Evolutionary conservation across 768 basidiomycete genomes (phyloP), one percentile per base, ranked within the genome.

Genomic region (Boletellus emodensis): DNA sequence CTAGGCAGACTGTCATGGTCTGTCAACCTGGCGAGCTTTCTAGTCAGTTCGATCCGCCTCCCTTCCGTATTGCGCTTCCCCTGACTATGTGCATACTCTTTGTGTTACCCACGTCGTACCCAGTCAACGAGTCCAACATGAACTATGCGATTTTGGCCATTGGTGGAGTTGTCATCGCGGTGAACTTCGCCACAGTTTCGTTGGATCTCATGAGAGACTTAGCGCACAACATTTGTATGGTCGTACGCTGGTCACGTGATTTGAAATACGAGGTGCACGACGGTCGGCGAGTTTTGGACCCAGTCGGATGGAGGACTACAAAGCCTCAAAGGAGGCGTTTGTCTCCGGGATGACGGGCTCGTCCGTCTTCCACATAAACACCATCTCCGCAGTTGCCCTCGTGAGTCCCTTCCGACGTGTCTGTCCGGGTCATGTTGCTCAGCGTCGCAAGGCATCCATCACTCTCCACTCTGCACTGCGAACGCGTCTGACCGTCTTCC

Each of bases 291-390:
- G 28, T 2, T 24, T 30, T 5, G 30, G 30, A 30, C 11, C 6
- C 39, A n/a, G 13, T 13, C 42, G 47, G 14, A 42, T 35, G 20
- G 52, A 20, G 20, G 52, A 20, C 40, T 94, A 94, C 77, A 93
- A 90, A 66, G 57, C 74, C 8, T 81, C 77, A 9, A 95, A 95
- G 67, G 88, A 91, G 71, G 81, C 79, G 0, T 95, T 94, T 61
- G 85, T 92, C 35, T 83, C 89, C 7, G 80, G 82, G 35, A 80
- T 76, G 68, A 76, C 75, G 1, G 93, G 93, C 2, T 86, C 87
- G 0, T 79, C 83, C 3, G 72, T 94, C 3, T 63, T 63, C 2
- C 82, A 85, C 60, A 73, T 94, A 58, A 89, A 91, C 61, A 56
- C 77, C 42, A 72, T 94, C 24, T 86, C 83, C n/a, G 55, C 72